phyloP scores from a whole-genome alignment of 306 rosid species.

The Acacia melanoxylon region DNA sequence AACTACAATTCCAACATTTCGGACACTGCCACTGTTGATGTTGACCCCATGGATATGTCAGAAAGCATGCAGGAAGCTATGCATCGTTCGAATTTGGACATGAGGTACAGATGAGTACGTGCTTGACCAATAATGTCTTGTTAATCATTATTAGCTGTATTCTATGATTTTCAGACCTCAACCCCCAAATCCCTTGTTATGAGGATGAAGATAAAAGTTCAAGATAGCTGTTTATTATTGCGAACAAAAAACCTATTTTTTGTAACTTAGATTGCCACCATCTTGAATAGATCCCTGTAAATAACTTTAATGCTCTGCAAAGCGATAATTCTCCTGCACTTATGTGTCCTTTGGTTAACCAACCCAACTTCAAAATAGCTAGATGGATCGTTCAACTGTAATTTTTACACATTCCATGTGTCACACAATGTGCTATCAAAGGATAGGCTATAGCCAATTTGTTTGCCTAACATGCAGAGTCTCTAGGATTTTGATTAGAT shows the following conservation, averaged over 20 bases:
- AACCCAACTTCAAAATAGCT: not conserved
- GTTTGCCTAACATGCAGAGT: constrained; percentile 3
- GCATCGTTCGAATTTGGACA: constrained; percentile 95
- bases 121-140: constrained; percentile 29
- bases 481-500: not conserved
- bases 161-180: constrained; percentile 10
- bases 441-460: not conserved
- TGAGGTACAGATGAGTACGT: constrained; percentile 69
- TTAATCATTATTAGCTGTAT: not conserved
- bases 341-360: not conserved
- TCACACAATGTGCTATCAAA: not conserved
- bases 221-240: constrained; percentile 12
- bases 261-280: not conserved
- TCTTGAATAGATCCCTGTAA: not conserved
- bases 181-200: not conserved
- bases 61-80: constrained; percentile 99
- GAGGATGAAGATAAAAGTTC: not conserved
- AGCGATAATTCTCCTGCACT: constrained; percentile 2
- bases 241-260: not conserved
- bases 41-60: constrained; percentile 95
- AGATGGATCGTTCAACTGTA: not conserved
- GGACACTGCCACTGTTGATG: constrained; percentile 43
- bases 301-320: constrained; percentile 7
- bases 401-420: not conserved
- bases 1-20: constrained; percentile 47